These are phyloP conservation scores for Paecilomyces sp. DNA, from an alignment of 2,329 filamentous ascomycete species.

Conservation along the genomic window DNA sequence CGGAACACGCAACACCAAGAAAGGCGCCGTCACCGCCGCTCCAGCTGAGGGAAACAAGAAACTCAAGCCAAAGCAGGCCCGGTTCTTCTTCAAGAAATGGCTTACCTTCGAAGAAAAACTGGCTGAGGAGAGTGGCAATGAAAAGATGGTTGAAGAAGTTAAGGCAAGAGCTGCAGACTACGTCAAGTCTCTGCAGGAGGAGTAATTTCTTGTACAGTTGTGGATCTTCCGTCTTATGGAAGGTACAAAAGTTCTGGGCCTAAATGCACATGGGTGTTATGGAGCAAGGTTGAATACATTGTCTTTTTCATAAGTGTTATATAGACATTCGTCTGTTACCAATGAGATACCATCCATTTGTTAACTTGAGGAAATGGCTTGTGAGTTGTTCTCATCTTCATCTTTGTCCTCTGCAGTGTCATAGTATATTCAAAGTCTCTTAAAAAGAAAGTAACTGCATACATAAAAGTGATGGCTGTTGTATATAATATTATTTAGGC, in stretches of 20 bases:
- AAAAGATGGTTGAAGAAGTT: slow-evolving; percentile 63
- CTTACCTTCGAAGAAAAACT: slow-evolving; percentile 73
- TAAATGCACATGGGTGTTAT: slow-evolving; percentile 7
- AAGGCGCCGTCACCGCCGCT: slow-evolving; percentile 21
- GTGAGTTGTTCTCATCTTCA: background rate
- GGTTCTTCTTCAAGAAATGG: slow-evolving; percentile 89
- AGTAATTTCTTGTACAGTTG: slow-evolving; percentile 5
- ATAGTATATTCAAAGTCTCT: no score
- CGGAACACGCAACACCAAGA: slow-evolving; percentile 33
- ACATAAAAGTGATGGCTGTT: no score
- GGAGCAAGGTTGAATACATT: slow-evolving; percentile 6
- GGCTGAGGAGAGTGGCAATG: slow-evolving; percentile 48
- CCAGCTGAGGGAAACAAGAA: slow-evolving; percentile 47
- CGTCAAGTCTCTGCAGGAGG: slow-evolving; percentile 44
- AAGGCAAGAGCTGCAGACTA: slow-evolving; percentile 65
- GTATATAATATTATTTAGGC: background rate
- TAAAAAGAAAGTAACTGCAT: no score
- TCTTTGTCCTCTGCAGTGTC: background rate
- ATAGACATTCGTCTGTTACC: background rate
- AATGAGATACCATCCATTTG: slow-evolving; percentile 1
- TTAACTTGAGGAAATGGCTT: background rate
- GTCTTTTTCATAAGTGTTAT: slow-evolving; percentile 7
- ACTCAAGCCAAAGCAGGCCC: slow-evolving; percentile 75
- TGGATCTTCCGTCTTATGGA: slow-evolving; percentile 5
- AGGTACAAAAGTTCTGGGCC: slow-evolving; percentile 8